Evolutionary conservation across 169 alveolate genomes (phyloP), one percentile per base, ranked within the genome.

Genomic region (Plasmodium gonderi): DNA sequence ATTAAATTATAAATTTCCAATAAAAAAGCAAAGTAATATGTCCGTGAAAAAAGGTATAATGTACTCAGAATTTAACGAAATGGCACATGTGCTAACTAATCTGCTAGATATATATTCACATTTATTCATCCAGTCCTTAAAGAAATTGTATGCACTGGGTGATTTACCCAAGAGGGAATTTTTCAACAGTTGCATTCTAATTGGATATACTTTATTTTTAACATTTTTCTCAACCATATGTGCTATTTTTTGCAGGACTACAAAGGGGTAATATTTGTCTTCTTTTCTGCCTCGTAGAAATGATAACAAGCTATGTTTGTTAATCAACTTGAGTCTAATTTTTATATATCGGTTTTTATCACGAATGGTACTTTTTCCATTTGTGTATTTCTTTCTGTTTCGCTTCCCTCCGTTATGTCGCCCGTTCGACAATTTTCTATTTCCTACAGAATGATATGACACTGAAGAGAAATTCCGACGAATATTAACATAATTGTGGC

Each of bases 1-100:
- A 33, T 77, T 90, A 90, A 20, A 33, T 77, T 90, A 90, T 49
- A 90, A 78, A 78, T 90, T 90, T 45, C 94, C 94, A 65, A 90
- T 90, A 49, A 90, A 90, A 90, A 90, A 90, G 38, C 94, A 90
- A 78, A 90, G 80, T 67, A 90, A 78, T 26, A 90, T 90, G 74
- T 90, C 94, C 36, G 64, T 23, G 82, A 90, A 90, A 78, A 90
- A 67, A 29, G 72, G 49, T 47, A 72, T 67, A 79, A 90, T 38
- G 44, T 42, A 78, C 38, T 44, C 80, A 26, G 90, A 64, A 77
- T 64, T 77, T 90, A 76, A 65, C 14, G 90, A 77, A 11, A 90
- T 79, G 9, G 47, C 6, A 77, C n/a, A 38, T n/a, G 77, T 64
- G 14, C 54, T 47, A 90, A 90, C 47, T 64, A 90, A 40, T 51